Conservation (phyloP, 192 early-diverging fungal species). For the Coemansia biformis region DNA sequence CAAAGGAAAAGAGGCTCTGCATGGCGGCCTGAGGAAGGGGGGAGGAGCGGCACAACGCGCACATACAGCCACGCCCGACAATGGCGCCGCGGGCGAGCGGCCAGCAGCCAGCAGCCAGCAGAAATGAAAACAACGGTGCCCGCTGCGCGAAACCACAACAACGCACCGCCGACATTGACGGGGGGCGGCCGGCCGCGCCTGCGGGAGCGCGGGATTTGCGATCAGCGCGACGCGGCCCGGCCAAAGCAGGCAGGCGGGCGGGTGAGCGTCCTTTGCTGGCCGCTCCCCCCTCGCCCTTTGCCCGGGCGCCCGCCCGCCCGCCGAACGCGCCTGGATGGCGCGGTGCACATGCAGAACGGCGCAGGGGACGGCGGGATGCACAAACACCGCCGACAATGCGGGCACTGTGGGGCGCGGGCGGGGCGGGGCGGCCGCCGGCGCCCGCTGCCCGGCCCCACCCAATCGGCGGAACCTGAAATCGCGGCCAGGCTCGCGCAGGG, state of each 20-base stretch:
- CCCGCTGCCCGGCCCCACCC: not conserved
- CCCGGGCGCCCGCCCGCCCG: too few species aligned
- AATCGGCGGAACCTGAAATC: too few species aligned
- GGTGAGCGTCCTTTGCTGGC: too few species aligned
- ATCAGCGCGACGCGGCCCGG: slow-evolving; percentile 5
- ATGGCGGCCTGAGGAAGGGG: slow-evolving; percentile 1
- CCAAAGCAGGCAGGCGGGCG: too few species aligned
- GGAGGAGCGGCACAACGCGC: not conserved
- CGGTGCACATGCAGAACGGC: slow-evolving; percentile 6
- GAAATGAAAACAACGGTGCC: slow-evolving; percentile 13
- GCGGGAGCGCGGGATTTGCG: slow-evolving; percentile 22
- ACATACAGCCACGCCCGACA: slow-evolving; percentile 13
- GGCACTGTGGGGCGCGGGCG: slow-evolving; percentile 6
- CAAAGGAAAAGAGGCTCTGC: slow-evolving; percentile 2
- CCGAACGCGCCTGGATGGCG: too few species aligned
- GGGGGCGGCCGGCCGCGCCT: not conserved
- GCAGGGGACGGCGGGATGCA: not conserved
- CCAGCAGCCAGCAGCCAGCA: slow-evolving; percentile 1
- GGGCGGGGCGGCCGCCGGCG: too few species aligned
- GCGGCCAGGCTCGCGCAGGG: too few species aligned
- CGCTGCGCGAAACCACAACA: slow-evolving; percentile 13
- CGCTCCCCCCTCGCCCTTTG: too few species aligned
- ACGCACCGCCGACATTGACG: slow-evolving; percentile 11
- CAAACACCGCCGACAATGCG: slow-evolving; percentile 3
- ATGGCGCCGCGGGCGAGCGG: slow-evolving; percentile 6